Evolutionary conservation across 2,329 filamentous ascomycete species (phyloP).

Genomic region (Elsinoe ampelina): DNA sequence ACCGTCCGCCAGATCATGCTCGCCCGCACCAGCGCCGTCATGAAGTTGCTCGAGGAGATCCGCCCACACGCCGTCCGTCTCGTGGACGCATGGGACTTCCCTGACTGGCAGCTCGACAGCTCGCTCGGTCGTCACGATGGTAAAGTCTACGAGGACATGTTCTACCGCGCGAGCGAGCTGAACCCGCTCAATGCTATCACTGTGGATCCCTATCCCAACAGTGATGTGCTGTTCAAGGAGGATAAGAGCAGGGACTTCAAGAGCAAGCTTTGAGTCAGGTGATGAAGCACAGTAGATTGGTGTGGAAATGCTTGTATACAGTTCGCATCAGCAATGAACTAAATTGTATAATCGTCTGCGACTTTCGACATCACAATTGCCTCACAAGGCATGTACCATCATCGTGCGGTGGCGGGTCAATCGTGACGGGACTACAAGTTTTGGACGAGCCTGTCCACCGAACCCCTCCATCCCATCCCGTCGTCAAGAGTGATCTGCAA

Average conservation of each 20-base stretch:
- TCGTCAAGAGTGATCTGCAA: no score
- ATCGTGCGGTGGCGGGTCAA: no score
- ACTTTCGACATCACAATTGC: no score
- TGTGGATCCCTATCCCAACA: conserved; percentile 63
- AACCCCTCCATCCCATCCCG: no score
- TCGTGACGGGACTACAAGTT: no score
- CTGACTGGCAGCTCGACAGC: conserved; percentile 68
- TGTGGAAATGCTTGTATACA: neutral
- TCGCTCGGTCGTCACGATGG: conserved; percentile 62
- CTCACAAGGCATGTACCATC: no score
- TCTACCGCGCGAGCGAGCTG: conserved; percentile 59
- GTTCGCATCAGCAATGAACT: neutral
- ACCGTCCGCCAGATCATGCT: conserved; percentile 65
- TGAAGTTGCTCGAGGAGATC: conserved; percentile 61
- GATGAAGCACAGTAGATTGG: neutral
- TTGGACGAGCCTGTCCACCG: no score
- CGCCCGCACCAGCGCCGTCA: conserved; percentile 56
- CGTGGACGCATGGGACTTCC: conserved; percentile 67
- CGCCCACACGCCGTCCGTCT: conserved; percentile 62
- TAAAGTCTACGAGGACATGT: conserved; percentile 70
- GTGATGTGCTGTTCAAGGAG: conserved; percentile 51
- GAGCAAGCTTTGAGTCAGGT: conserved; percentile 40
- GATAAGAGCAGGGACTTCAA: conserved; percentile 39
- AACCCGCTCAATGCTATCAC: conserved; percentile 66
- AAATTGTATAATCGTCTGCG: no score